phyloP scores from a whole-genome alignment of 169 alveolate genomes.

The Cyclospora cayetanensis region DNA sequence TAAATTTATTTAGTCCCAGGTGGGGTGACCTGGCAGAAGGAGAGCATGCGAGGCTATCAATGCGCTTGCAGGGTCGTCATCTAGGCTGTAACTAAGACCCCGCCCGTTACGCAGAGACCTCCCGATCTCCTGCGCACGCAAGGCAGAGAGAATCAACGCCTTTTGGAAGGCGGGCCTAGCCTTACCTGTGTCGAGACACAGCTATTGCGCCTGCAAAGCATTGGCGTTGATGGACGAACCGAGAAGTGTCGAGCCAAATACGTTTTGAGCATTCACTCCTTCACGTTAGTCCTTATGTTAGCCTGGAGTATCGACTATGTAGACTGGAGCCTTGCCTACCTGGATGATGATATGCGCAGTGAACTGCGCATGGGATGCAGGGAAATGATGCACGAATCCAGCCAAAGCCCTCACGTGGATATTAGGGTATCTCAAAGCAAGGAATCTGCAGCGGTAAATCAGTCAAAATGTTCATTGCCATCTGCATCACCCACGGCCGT shows the following conservation, averaged over 20 bases:
- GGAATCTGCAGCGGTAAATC: neutral
- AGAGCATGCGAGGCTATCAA: neutral
- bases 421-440: slow-evolving; percentile 58
- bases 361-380: slow-evolving; percentile 54
- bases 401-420: slow-evolving; percentile 53
- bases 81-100: slow-evolving; percentile 14
- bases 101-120: slow-evolving; percentile 8
- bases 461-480: neutral
- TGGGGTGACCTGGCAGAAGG: slow-evolving; percentile 36
- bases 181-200: neutral
- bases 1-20: neutral
- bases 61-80: neutral
- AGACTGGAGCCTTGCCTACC: too few species aligned
- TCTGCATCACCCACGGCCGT: neutral
- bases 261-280: neutral
- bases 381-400: slow-evolving; percentile 60
- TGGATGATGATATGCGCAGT: slow-evolving; percentile 61
- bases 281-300: neutral
- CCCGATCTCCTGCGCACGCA: slow-evolving; percentile 35
- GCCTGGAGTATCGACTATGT: too few species aligned
- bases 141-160: neutral
- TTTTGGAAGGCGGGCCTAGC: too few species aligned
- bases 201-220: neutral
- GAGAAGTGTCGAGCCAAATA: too few species aligned
- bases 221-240: neutral